These are phyloP conservation scores for Exophiala calicioides DNA, from an alignment of 2,329 filamentous ascomycete species.

Conservation along the genomic window DNA sequence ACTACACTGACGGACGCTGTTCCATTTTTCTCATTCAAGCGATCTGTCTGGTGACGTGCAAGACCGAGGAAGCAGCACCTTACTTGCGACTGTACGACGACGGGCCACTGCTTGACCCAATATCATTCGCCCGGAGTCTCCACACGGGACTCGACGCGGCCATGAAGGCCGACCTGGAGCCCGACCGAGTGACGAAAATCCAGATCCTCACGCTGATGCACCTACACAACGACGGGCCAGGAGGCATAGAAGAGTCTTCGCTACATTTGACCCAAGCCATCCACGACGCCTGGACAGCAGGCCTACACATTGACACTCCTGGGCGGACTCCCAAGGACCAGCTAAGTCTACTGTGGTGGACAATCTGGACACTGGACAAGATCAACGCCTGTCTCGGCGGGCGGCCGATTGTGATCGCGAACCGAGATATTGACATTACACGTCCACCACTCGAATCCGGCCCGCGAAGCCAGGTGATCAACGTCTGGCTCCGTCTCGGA, in stretches of 20 bases:
- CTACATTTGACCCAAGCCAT: slow-evolving; percentile 44
- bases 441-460: slow-evolving; percentile 31
- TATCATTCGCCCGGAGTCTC: slow-evolving; percentile 41
- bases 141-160: slow-evolving; percentile 41
- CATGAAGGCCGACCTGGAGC: slow-evolving; percentile 41
- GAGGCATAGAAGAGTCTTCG: slow-evolving; percentile 43
- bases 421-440: slow-evolving; percentile 42
- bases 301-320: slow-evolving; percentile 42
- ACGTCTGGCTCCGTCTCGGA: slow-evolving; percentile 42
- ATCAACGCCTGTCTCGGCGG: slow-evolving; percentile 45
- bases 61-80: slow-evolving; percentile 37
- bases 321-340: slow-evolving; percentile 35
- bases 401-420: slow-evolving; percentile 42
- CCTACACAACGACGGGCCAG: slow-evolving; percentile 43
- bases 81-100: slow-evolving; percentile 36
- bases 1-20: slow-evolving; percentile 31
- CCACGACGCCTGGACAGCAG: slow-evolving; percentile 43
- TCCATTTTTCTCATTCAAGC: slow-evolving; percentile 43
- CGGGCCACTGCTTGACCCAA: slow-evolving; percentile 37
- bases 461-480: slow-evolving; percentile 34
- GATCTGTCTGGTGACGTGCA: slow-evolving; percentile 44
- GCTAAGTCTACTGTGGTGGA: slow-evolving; percentile 41
- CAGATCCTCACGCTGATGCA: slow-evolving; percentile 43
- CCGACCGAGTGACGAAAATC: slow-evolving; percentile 41
- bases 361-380: slow-evolving; percentile 45